Evolutionary conservation across 371 early-diverging fungal genomes (phyloP), one percentile per base, ranked within the genome.

Genomic region (Mortierella sp.): DNA sequence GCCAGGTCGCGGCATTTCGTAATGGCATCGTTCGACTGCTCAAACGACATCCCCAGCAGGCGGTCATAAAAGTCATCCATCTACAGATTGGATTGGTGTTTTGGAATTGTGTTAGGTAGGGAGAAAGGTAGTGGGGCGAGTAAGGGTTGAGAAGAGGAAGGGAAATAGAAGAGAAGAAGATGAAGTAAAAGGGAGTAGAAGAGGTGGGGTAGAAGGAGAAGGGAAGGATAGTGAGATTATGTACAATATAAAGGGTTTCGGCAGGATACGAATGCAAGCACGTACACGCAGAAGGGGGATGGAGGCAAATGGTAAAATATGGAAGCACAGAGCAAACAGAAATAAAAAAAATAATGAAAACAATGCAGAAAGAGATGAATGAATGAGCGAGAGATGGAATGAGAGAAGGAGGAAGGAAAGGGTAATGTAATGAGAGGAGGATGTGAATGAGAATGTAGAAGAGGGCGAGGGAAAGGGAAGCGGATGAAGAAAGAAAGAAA

Each of bases 1-100:
- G 92, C 91, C 38, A 93, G 75, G 63, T 89, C 88, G 54, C 93
- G 90, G 74, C 93, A 93, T 63, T 88, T 89, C 41, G 87, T 78
- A 55, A 91, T 91, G n/a, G 93, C 93, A 51, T 89, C 88, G 35
- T 71, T 77, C 38, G 89, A 88, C 71, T 87, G 84, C 55, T 88
- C 75, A 74, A 90, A 91, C 63, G 87, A 80, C 76, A 87, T 83
- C 74, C 87, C 78, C 70, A 89, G 75, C 41, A 91, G 83, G 21
- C 78, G 75, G 18, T 83, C 87, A 76, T 90, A 91, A 76, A 91
- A 90, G 75, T 84, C 87, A 58, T 89, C 88, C 82, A 89, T 89
- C 91, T 91, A 74, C 3, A 68, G 68, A 14, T 24, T 44, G 55
- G 70, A 70, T 29, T 12, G 51, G 6, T 4, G 29, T 58, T 58